These are phyloP conservation scores for Podaxis sp. DNA, from an alignment of 768 basidiomycete genomes.

Conservation along the genomic window DNA sequence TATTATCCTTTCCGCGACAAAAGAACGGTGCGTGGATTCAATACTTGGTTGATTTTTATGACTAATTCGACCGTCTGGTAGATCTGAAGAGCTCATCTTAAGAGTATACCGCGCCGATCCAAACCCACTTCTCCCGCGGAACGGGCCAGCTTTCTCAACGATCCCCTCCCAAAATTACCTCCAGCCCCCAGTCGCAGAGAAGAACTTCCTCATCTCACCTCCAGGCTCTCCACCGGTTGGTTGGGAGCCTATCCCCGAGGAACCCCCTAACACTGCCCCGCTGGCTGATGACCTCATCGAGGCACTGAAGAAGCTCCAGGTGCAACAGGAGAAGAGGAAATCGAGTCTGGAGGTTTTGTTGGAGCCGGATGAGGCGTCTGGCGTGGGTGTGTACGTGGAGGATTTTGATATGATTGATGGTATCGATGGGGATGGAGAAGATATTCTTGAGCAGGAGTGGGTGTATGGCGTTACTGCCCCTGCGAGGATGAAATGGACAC, in stretches of 20 bases:
- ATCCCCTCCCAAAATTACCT: constrained; percentile 41
- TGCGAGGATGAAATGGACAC: constrained; percentile 46
- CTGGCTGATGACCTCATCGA: constrained; percentile 85
- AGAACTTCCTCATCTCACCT: constrained; percentile 97
- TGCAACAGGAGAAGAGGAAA: constrained; percentile 33
- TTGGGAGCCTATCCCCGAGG: constrained; percentile 90
- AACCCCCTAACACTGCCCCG: constrained; percentile 79
- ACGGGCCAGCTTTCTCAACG: constrained; percentile 24
- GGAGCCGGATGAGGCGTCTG: constrained; percentile 63
- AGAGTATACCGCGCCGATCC: constrained; percentile 74
- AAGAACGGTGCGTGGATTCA: constrained; percentile 41
- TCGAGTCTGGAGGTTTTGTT: constrained; percentile 53
- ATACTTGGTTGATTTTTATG: not conserved
- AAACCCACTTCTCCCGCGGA: constrained; percentile 48
- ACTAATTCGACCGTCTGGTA: constrained; percentile 19
- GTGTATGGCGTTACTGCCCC: constrained; percentile 56
- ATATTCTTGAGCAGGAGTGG: constrained; percentile 55
- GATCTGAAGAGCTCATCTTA: constrained; percentile 44
- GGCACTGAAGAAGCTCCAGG: constrained; percentile 70
- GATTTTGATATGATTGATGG: constrained; percentile 49
- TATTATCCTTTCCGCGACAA: constrained; percentile 49
- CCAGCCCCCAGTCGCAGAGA: constrained; percentile 73
- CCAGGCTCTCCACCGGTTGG: constrained; percentile 97
- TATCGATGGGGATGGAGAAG: constrained; percentile 15
- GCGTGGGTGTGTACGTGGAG: constrained; percentile 77